Percentiles rank a stretch among this genome's conserved stretches.
phyloP scores from a whole-genome alignment of 2,329 filamentous ascomycete species.

The Septoria linicola region DNA sequence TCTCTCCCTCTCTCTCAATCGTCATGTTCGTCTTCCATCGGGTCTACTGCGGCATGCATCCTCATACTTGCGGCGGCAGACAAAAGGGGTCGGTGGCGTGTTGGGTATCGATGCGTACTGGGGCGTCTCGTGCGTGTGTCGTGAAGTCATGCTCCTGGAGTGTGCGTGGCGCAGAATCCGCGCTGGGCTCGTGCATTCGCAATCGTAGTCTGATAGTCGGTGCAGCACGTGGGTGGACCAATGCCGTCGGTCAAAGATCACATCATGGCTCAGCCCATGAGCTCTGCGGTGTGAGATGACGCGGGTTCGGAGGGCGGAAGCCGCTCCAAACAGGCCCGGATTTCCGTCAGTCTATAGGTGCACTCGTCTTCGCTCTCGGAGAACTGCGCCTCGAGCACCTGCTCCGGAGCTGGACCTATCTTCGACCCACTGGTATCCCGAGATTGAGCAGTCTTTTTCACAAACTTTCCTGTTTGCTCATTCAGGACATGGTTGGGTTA shows the following conservation, averaged over 20 bases:
- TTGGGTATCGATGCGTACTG: constrained; percentile 9
- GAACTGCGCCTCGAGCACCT: too few relatives aligned
- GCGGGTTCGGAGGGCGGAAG: too few relatives aligned
- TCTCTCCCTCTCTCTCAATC: too few relatives aligned
- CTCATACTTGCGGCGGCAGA: constrained; percentile 13
- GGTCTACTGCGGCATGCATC: constrained; percentile 5
- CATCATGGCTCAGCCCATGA: too few relatives aligned
- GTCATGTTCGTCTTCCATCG: too few relatives aligned
- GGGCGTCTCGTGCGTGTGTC: constrained; percentile 11
- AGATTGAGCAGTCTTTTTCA: not conserved
- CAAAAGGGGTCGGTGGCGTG: constrained; percentile 13
- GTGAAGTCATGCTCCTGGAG: constrained; percentile 11
- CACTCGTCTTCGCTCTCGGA: not conserved
- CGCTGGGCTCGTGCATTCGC: not conserved
- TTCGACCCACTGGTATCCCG: not conserved
- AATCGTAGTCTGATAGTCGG: not conserved
- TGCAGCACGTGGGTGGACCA: not conserved
- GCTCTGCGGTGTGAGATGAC: too few relatives aligned
- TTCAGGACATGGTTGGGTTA: constrained; percentile 19
- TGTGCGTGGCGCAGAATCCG: constrained; percentile 1
- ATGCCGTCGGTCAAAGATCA: too few relatives aligned
- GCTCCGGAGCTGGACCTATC: not conserved
- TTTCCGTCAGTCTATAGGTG: not conserved
- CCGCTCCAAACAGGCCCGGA: not conserved
- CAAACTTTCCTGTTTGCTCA: not conserved